phyloP scores from a whole-genome alignment of 805 yeast species.

The Yamadazyma takamatsuzukensis region DNA sequence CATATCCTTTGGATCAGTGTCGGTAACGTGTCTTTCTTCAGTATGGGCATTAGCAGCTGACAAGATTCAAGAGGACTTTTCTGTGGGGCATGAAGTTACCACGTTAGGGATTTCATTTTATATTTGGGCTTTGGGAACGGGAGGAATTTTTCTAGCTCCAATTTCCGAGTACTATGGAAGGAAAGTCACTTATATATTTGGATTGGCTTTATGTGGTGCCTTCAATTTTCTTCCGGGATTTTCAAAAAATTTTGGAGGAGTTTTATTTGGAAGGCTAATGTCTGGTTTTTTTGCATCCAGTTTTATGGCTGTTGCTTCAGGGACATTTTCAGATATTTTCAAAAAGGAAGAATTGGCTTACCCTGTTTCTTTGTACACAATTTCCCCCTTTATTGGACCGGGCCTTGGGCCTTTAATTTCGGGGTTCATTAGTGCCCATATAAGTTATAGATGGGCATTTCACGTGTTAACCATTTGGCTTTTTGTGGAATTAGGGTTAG shows the following conservation, averaged over 20 bases:
- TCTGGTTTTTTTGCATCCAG: conserved; percentile 26
- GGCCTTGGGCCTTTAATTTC: conserved; percentile 26
- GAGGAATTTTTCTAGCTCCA: conserved; percentile 46
- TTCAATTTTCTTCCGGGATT: conserved; percentile 25
- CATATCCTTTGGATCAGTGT: conserved; percentile 20
- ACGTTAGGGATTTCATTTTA: conserved; percentile 25
- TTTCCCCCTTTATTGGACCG: conserved; percentile 28
- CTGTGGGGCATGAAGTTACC: conserved; percentile 21
- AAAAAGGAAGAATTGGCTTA: conserved; percentile 17
- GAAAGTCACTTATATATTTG: conserved; percentile 41
- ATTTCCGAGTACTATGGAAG: conserved; percentile 66
- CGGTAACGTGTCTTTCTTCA: conserved; percentile 26
- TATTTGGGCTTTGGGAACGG: conserved; percentile 25
- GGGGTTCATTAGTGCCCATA: conserved; percentile 20
- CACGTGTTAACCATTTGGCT: conserved; percentile 24
- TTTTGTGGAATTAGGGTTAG: conserved; percentile 12
- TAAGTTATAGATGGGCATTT: conserved; percentile 24
- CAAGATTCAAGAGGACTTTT: conserved; percentile 19
- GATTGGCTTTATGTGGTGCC: conserved; percentile 16
- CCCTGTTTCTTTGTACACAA: conserved; percentile 24
- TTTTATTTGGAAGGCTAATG: conserved; percentile 23
- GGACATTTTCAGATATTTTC: conserved; percentile 27
- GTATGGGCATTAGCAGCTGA: conserved; percentile 25
- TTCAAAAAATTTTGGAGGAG: conserved; percentile 20
- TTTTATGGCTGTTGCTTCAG: conserved; percentile 28